Conservation (phyloP, 2,329 filamentous ascomycete genomes). For the Fusarium foetens region DNA sequence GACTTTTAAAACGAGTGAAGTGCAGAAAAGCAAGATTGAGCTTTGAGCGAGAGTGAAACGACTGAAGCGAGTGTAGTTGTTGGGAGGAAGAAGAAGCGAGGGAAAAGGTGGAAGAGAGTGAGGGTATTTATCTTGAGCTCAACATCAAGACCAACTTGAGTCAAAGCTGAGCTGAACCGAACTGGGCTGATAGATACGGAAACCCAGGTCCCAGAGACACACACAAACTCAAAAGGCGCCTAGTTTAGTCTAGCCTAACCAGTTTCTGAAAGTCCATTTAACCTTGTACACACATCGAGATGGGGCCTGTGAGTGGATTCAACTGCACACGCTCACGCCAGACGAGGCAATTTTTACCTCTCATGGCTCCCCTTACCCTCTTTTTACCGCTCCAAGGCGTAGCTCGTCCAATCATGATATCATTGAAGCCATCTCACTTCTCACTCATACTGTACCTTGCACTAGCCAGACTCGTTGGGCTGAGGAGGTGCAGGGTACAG, state of each 20-base stretch:
- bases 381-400: neutral
- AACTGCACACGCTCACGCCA: neutral
- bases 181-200: constrained; percentile 1
- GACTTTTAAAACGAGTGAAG: constrained; percentile 29
- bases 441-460: constrained; percentile 22
- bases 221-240: neutral
- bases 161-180: neutral
- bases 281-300: constrained; percentile 1
- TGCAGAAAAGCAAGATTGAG: constrained; percentile 18
- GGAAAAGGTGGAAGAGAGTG: constrained; percentile 5
- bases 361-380: neutral
- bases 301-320: neutral
- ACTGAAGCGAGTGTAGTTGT: constrained; percentile 38
- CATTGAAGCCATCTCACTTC: constrained; percentile 8
- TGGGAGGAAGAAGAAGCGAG: neutral
- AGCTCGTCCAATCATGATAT: constrained; percentile 31
- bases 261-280: neutral
- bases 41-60: constrained; percentile 20
- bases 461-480: constrained; percentile 22
- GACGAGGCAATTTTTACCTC: constrained; percentile 25
- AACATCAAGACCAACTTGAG: neutral
- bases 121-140: constrained; percentile 28
- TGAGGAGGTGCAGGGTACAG: constrained; percentile 3
- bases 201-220: neutral
- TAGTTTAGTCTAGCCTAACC: constrained; percentile 4